These are phyloP conservation scores for Coemansia sp. DNA, from an alignment of 192 early-diverging fungal species.

Conservation along the genomic window DNA sequence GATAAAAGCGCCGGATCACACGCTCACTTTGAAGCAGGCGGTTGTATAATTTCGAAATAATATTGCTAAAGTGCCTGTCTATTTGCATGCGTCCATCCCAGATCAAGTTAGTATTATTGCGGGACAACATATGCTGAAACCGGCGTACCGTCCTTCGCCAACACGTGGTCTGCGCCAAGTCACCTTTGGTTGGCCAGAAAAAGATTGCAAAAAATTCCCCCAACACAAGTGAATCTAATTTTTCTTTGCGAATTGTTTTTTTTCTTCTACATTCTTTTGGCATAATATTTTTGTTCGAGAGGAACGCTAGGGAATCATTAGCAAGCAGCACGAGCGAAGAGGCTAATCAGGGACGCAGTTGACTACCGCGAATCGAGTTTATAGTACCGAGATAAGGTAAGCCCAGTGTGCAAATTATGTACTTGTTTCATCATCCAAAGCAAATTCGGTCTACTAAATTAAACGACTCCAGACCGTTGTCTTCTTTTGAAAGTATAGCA, in stretches of 20 bases:
- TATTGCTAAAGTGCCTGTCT: neutral
- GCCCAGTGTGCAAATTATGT: neutral
- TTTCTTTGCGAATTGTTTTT: neutral
- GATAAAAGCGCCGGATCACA: neutral
- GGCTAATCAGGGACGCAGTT: neutral
- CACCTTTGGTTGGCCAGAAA: neutral
- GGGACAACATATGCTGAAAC: no score
- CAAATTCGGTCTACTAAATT: no score
- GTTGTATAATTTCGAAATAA: neutral
- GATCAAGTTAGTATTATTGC: no score
- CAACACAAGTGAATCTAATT: neutral
- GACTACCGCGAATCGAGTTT: neutral
- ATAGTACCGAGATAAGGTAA: neutral
- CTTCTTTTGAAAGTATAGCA: conserved; percentile 1
- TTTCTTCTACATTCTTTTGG: neutral
- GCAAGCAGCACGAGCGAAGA: neutral
- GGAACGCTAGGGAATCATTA: neutral
- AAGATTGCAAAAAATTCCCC: neutral
- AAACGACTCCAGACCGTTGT: no score
- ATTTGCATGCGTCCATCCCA: neutral
- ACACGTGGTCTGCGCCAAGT: no score
- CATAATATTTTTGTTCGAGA: neutral
- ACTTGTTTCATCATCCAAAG: no score
- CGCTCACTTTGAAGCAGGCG: neutral
- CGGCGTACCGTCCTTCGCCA: no score